phyloP scores from a whole-genome alignment of 164 flowering plant genomes.

The Tetrastigma voinierianum region DNA sequence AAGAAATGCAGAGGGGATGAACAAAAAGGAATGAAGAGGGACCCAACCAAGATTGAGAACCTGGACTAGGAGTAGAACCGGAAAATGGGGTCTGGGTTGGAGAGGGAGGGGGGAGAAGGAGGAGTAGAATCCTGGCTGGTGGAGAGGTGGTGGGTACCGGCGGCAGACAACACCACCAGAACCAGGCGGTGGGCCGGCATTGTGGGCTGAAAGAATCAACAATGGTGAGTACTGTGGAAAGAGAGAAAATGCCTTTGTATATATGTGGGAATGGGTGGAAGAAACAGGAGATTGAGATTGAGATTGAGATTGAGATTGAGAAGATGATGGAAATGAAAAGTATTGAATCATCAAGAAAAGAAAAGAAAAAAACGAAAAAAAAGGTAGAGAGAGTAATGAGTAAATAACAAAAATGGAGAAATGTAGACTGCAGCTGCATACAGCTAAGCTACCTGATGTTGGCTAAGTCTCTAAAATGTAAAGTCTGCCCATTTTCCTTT shows the following conservation, averaged over 20 bases:
- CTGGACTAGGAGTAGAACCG: slow-evolving; percentile 21
- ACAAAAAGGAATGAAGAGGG: too few species aligned
- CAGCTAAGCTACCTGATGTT: background rate
- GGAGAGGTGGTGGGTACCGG: too few species aligned
- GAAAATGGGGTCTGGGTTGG: slow-evolving; percentile 38
- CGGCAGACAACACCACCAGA: too few species aligned
- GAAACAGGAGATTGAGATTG: background rate
- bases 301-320: too few species aligned
- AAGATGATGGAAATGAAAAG: background rate
- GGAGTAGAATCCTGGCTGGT: slow-evolving; percentile 33
- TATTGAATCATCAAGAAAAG: background rate
- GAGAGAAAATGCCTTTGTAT: background rate
- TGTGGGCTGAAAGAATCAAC: background rate
- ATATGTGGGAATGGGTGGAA: background rate
- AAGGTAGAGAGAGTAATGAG: background rate
- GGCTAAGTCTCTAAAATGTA: too few species aligned
- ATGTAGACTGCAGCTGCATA: background rate
- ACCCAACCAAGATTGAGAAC: too few species aligned
- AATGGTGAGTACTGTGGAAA: background rate
- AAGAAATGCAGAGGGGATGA: too few species aligned
- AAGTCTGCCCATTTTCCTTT: too few species aligned
- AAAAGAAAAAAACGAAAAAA: background rate
- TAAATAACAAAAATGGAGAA: background rate
- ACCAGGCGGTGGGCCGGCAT: too few species aligned
- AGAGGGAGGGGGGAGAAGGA: slow-evolving; percentile 38